Evolutionary conservation across 768 basidiomycete genomes (phyloP).

Genomic region (Mycena pura): DNA sequence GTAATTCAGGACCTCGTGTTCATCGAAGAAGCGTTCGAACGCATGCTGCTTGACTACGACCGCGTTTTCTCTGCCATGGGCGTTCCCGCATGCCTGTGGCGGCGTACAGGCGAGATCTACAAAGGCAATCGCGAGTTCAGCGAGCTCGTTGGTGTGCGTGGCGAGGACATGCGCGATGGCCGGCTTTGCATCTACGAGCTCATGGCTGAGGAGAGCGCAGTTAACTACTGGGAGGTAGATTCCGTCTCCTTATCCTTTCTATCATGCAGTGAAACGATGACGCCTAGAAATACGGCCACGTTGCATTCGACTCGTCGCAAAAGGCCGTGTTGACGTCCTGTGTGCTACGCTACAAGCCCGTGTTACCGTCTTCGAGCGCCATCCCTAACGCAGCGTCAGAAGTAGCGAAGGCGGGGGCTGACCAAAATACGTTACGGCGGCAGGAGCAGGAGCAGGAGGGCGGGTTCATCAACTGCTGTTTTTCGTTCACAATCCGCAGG

Average conservation of each 20-base stretch:
- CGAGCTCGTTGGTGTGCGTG: constrained; percentile 86
- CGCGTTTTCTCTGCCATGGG: constrained; percentile 95
- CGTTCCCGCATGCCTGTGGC: constrained; percentile 96
- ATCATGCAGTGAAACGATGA: not conserved
- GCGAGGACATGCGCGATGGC: constrained; percentile 89
- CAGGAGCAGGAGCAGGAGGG: constrained; percentile 56
- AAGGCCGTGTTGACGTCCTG: constrained; percentile 94
- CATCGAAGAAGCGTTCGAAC: constrained; percentile 97
- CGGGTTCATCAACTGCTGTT: constrained; percentile 84
- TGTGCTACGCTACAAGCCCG: constrained; percentile 81
- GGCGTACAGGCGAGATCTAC: constrained; percentile 97
- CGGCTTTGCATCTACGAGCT: constrained; percentile 96
- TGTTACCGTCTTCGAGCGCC: constrained; percentile 50
- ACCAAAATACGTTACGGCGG: constrained; percentile 10
- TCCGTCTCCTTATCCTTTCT: constrained; percentile 3
- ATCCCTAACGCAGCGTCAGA: constrained; percentile 29
- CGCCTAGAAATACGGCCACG: constrained; percentile 88
- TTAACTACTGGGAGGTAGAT: constrained; percentile 94
- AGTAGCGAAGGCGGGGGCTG: constrained; percentile 17
- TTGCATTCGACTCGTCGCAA: constrained; percentile 90
- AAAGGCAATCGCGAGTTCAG: constrained; percentile 97
- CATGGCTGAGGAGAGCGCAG: constrained; percentile 96
- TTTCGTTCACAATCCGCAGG: constrained; percentile 88
- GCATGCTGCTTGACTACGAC: constrained; percentile 93
- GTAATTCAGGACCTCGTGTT: constrained; percentile 93